Conservation (phyloP, 495 filamentous ascomycete genomes). For the Aspergillus homomorphus region DNA sequence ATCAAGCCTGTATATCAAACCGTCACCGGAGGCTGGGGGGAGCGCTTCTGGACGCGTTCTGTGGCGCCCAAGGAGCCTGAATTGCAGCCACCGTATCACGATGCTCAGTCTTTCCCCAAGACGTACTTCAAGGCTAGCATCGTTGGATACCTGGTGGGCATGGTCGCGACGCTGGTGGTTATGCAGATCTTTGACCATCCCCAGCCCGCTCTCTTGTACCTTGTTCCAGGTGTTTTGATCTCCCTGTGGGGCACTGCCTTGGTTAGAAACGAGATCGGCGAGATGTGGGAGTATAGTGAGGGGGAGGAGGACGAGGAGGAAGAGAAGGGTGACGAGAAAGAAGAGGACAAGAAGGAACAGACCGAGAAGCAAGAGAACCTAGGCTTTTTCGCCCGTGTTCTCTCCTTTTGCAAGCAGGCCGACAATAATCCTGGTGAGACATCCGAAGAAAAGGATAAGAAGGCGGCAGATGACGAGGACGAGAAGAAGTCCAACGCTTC, state of each 20-base stretch:
- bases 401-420: constrained; percentile 19
- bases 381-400: constrained; percentile 32
- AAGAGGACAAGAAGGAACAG: constrained; percentile 24
- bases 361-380: constrained; percentile 18
- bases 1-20: constrained; percentile 57
- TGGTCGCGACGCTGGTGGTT: constrained; percentile 72
- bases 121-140: constrained; percentile 82
- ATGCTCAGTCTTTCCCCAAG: constrained; percentile 65
- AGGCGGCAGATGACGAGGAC: constrained; percentile 15
- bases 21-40: constrained; percentile 73
- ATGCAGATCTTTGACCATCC: constrained; percentile 77
- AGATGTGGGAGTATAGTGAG: constrained; percentile 83
- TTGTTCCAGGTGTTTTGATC: constrained; percentile 80
- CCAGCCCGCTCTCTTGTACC: constrained; percentile 89
- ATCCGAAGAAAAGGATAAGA: constrained; percentile 13
- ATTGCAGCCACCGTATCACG: constrained; percentile 39
- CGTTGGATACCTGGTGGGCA: constrained; percentile 73
- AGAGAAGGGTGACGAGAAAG: constrained; percentile 19
- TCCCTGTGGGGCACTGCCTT: constrained; percentile 79
- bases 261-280: constrained; percentile 60
- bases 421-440: constrained; percentile 5
- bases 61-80: constrained; percentile 25
- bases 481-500: constrained; percentile 10
- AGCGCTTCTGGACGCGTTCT: constrained; percentile 72
- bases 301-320: constrained; percentile 39